A percentile compares a stretch with the other conserved stretches of the same genome.
Evolutionary conservation across 176 grass and related monocot genomes (phyloP).

Genomic region (Hordeum marinum): DNA sequence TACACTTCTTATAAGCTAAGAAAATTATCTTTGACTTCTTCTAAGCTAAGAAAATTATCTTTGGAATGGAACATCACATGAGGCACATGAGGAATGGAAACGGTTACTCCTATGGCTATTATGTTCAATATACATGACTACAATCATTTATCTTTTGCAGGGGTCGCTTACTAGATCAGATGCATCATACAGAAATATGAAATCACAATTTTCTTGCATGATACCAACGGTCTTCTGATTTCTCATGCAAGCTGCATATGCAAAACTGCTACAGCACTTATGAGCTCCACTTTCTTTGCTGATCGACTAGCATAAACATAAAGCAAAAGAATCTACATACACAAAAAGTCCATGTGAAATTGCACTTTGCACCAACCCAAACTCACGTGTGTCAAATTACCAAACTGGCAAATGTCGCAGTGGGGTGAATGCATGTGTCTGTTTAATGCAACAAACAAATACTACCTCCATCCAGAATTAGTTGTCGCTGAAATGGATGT

Average conservation of each 20-base stretch:
- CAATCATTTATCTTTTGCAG: not conserved
- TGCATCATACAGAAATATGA: not conserved
- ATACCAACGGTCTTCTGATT: not conserved
- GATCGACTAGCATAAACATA: not conserved
- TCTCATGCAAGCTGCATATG: not conserved
- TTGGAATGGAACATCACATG: not conserved
- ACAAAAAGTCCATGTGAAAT: not conserved
- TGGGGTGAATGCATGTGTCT: not conserved
- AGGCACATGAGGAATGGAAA: not conserved
- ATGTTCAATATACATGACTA: not conserved
- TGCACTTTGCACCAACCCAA: not conserved
- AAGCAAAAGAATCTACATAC: not conserved
- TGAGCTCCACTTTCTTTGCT: not conserved
- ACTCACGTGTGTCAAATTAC: not conserved
- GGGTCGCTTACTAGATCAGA: not conserved
- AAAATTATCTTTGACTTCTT: not conserved
- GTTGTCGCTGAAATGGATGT: too few species aligned
- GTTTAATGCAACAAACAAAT: conserved; percentile 24
- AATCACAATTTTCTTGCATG: not conserved
- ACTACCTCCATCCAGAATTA: too few species aligned
- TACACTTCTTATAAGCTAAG: not conserved
- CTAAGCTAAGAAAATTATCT: not conserved
- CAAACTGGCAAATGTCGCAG: not conserved
- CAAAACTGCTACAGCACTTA: not conserved
- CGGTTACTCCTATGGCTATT: not conserved